Evolutionary conservation across 2,329 filamentous ascomycete species (phyloP), one percentile per base, ranked within the genome.

Genomic region (Ceratocystiopsis brevicomis): DNA sequence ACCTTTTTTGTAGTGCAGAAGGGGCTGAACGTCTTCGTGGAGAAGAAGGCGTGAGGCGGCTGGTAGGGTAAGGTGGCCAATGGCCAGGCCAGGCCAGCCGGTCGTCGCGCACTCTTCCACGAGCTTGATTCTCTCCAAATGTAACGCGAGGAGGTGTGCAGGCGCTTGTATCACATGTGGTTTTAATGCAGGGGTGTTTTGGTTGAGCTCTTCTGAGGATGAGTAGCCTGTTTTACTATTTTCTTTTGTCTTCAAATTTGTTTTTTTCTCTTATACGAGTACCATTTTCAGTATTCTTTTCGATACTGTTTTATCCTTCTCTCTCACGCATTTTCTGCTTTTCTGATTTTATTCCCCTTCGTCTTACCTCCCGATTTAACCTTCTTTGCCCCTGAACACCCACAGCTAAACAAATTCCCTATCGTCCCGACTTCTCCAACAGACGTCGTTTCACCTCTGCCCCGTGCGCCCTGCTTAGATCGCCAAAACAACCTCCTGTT

Each of bases 1-100:
- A 71, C 68, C 4, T 75, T 74, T 54, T 75, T 76, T 50, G 71
- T 75, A 11, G 69, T 74, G 11, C 71, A 75, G 53, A 60, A 66
- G 41, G 71, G 71, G 0, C 52, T 75, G 47, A 61, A 72, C 40
- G 69, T 73, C 40, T 69, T 61, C 50, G 59, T 68, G 45, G 60
- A 59, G 48, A 57, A 56, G 51, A 58, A 56, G 46, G 37, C 10
- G 38, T 44, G 17, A 14, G 25, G 6, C 17, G 14, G 19, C 19
- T 21, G 4, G 19, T 21, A 6, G 4, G 6, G 19, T 21, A 21
- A 6, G 19, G 19, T 21, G 19, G 19, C 19, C 19, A 21, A 21
- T n/a, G 19, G 19, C 19, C 19, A 21, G 19, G 19, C 19, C 19
- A 21, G 19, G 19, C 19, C 19, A 21, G 36, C 12, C 30, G 37